Conservation (phyloP, 805 yeast genomes). For the Kodamaea lidongshanica region DNA sequence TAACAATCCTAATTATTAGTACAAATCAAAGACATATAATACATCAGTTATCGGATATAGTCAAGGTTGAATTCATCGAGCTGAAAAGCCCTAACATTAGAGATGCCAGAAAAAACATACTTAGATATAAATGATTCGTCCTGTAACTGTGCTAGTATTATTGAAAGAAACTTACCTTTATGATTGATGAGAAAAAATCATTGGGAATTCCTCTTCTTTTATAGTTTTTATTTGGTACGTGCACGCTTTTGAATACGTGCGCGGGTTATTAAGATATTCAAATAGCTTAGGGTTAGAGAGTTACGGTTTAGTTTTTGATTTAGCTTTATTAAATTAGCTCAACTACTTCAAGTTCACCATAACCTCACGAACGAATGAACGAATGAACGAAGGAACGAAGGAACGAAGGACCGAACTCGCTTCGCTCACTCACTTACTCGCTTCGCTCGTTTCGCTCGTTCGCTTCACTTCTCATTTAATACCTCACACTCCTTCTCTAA, state of each 20-base stretch:
- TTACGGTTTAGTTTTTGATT: no score
- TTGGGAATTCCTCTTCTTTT: constrained; percentile 1
- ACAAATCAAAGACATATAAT: constrained; percentile 2
- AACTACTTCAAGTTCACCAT: no score
- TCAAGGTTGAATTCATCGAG: constrained; percentile 77
- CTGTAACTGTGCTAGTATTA: constrained; percentile 12
- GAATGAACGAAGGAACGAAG: no score
- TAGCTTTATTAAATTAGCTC: no score
- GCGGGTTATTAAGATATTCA: no score
- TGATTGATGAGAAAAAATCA: constrained; percentile 1
- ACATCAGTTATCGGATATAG: constrained; percentile 47
- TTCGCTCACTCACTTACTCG: no score
- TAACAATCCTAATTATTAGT: no score
- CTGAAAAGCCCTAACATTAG: constrained; percentile 77
- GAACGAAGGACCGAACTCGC: no score
- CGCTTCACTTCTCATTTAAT: background rate
- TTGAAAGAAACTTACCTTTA: constrained; percentile 6
- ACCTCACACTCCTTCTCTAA: constrained; percentile 3
- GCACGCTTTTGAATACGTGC: no score
- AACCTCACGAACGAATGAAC: no score
- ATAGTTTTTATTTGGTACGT: background rate
- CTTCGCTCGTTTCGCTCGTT: background rate
- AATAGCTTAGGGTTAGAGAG: no score
- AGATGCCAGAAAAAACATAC: constrained; percentile 84
- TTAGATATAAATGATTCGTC: constrained; percentile 31